Base-by-base conservation (phyloP, 1,284 basidiomycete genomes). In the Salmacisia buchloeana region DNA sequence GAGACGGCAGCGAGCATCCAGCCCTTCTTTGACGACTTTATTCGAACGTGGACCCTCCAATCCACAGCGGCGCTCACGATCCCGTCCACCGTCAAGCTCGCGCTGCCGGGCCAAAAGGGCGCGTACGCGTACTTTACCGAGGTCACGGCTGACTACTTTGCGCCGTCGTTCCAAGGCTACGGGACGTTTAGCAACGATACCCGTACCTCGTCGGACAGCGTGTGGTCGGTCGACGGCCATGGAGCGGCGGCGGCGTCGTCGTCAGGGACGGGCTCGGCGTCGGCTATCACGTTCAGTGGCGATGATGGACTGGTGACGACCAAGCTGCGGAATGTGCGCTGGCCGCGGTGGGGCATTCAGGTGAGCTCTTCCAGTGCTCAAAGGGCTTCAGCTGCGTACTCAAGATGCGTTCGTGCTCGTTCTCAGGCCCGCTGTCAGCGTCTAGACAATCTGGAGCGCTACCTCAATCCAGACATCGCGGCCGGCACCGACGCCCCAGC, bases 291-390 rank as follows among this genome's bases (percentile, higher is more conserved):
- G n/a, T n/a, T 52, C 15, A 25, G 23, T 25, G 29, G 46, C 9
- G 15, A 15, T 7, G 46, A 25, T 10, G 46, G 23, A 18, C 9
- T 27, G 18, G 23, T 13, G 29, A 18, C 18, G 23, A 52, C 46
- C n/a, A 27, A 27, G 21, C 46, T 27, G 1, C 15, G 46, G 25
- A 52, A 52, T 31, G 29, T 52, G 21, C 15, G 46, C 5, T 52
- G 46, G 46, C 23, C 46, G 9, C 46, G 46, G 12, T 52, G 46
- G 46, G 46, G 46, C 7, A 29, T 52, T 25, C 46, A 52, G 41
- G 41, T 43, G 18, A 7, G 41, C 23, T 15, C 7, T 43, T n/a
- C 41, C 23, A n/a, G n/a, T n/a, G n/a, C n/a, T n/a, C n/a, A n/a
- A n/a, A n/a, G n/a, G n/a, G n/a, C n/a, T n/a, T n/a, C n/a, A n/a